Evolutionary conservation across 441 rosid genomes (phyloP), one percentile per base, ranked within the genome.

Genomic region (Populus tomentosa): DNA sequence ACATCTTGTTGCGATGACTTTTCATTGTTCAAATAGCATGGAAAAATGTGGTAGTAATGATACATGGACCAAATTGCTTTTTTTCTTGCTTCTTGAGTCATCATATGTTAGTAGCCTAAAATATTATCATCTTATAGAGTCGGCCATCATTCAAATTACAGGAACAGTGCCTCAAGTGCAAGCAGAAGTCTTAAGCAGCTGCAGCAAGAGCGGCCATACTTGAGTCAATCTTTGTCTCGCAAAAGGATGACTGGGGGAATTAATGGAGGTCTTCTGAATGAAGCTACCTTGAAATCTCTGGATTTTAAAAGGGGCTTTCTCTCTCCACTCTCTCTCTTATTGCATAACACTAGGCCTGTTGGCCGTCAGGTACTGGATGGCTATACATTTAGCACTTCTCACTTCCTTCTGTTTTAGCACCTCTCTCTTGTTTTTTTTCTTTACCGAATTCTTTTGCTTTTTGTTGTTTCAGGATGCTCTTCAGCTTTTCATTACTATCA

Each of bases 181-280:
- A 85, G 84, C 81, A 87, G 86, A 81, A 81, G 77, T 77, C 82
- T 72, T 64, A 83, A 87, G 79, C 96, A 85, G 83, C 85, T 77
- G 75, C 95, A 88, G 77, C 92, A 89, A 79, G 88, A 83, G 80
- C 86, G 77, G 79, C 85, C 88, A 72, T 82, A 81, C 81, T 77
- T 86, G 75, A 89, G 86, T 75, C 97, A 95, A 80, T 89, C 85
- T n/a, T 84, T 90, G 84, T 86, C 92, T 86, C 94, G 95, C 77
- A 96, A 94, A 81, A 89, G 87, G 87, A 90, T 94, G 82, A 91
- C 91, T 3, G 94, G 99, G 69, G 98, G 98, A 80, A 88, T 93
- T 77, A 91, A 92, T 71, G 99, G 99, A 79, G 97, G 98, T 69
- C 87, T 97, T 46, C 88, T 97, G 80, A 93, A 88, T 79, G 89